phyloP scores from a whole-genome alignment of 179 eudicot species.

The Spinacia oleracea region DNA sequence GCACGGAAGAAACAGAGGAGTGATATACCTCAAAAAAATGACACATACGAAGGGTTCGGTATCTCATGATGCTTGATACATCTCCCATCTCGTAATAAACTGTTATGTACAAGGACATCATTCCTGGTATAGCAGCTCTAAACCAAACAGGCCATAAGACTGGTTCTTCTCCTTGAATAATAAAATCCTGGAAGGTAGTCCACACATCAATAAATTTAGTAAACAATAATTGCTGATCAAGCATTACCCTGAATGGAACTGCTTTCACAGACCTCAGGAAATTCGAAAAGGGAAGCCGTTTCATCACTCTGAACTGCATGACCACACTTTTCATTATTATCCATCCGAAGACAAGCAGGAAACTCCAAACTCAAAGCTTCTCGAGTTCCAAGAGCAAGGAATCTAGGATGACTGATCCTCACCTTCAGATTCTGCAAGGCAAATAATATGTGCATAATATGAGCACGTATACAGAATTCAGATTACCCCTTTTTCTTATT shows the following conservation, averaged over 20 bases:
- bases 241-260: neutral
- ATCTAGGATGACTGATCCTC: slow-evolving; percentile 82
- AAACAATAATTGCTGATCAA: neutral
- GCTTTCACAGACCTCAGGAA: slow-evolving; percentile 67
- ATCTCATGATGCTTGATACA: slow-evolving; percentile 54
- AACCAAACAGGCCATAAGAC: slow-evolving; percentile 88
- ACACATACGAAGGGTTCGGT: slow-evolving; percentile 85
- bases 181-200: slow-evolving; percentile 48
- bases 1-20: slow-evolving; percentile 11
- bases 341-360: slow-evolving; percentile 62
- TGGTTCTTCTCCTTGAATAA: slow-evolving; percentile 55
- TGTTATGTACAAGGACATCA: slow-evolving; percentile 54
- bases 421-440: slow-evolving; percentile 78
- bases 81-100: slow-evolving; percentile 86
- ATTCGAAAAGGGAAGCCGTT: slow-evolving; percentile 44
- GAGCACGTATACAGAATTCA: neutral
- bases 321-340: slow-evolving; percentile 29
- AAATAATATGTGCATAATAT: neutral
- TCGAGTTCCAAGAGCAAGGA: slow-evolving; percentile 55
- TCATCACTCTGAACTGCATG: slow-evolving; percentile 17
- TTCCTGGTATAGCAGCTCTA: slow-evolving; percentile 86
- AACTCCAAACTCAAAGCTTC: slow-evolving; percentile 61
- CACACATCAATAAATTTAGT: neutral
- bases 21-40: slow-evolving; percentile 67
- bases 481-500: neutral